These are phyloP conservation scores for Tuber melanosporum DNA, from an alignment of 495 filamentous ascomycete genomes.

Conservation along the genomic window DNA sequence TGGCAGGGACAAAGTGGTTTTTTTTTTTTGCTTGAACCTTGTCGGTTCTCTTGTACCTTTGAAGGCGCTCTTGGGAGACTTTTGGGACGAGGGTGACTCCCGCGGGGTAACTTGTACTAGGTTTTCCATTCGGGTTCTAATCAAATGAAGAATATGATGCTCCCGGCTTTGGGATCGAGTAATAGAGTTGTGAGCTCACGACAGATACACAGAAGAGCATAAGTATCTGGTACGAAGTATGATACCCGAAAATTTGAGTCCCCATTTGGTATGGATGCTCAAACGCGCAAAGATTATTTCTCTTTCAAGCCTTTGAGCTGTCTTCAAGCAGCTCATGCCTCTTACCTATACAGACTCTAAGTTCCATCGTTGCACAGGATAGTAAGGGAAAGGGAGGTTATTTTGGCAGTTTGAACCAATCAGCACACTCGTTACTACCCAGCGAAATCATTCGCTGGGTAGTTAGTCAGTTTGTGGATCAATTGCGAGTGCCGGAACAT, in stretches of 20 bases:
- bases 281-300: background rate
- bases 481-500: background rate
- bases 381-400: background rate
- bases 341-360: background rate
- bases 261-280: background rate
- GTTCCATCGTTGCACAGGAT: background rate
- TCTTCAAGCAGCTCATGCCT: background rate
- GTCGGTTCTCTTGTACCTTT: background rate
- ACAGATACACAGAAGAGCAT: background rate
- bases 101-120: background rate
- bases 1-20: background rate
- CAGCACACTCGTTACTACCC: background rate
- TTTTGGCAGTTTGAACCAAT: background rate
- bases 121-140: background rate
- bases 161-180: background rate
- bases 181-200: background rate
- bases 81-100: background rate
- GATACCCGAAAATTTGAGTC: background rate
- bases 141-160: background rate
- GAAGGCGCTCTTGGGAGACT: constrained; percentile 1
- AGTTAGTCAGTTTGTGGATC: background rate
- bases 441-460: background rate
- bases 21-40: background rate
- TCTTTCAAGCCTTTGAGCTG: background rate
- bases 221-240: background rate